Percentiles rank a stretch among this genome's conserved stretches.
These are phyloP conservation scores for Candida sojae DNA, from an alignment of 1,139 yeast species.

Conservation along the genomic window DNA sequence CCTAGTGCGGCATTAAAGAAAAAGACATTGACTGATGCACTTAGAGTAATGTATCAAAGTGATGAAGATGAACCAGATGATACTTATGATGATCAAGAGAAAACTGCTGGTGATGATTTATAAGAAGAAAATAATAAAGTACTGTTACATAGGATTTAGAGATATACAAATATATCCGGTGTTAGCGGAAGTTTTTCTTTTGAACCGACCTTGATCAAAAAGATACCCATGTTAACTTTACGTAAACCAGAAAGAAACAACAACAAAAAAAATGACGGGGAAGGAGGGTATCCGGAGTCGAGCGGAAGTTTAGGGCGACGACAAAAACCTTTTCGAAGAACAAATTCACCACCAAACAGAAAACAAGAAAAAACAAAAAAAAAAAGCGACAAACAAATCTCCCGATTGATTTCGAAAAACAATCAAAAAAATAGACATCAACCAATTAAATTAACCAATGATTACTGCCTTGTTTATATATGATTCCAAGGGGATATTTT, in stretches of 20 bases:
- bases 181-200: background rate
- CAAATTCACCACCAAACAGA: no score
- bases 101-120: conserved; percentile 28
- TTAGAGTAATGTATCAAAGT: conserved; percentile 63
- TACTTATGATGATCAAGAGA: conserved; percentile 76
- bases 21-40: conserved; percentile 62
- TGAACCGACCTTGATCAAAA: no score
- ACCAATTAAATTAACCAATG: conserved; percentile 40
- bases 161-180: background rate
- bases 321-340: no score
- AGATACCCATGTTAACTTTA: no score
- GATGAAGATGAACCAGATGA: conserved; percentile 87
- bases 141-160: no score
- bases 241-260: no score
- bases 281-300: no score
- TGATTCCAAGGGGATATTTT: conserved; percentile 81
- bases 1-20: conserved; percentile 39
- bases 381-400: background rate
- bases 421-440: background rate
- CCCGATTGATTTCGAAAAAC: background rate
- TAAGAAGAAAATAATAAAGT: background rate
- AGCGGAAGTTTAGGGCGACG: no score
- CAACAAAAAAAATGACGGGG: no score
- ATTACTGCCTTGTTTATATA: conserved; percentile 77
- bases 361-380: background rate